phyloP scores from a whole-genome alignment of 106 monocot genomes.

The Triglochin maritima region DNA sequence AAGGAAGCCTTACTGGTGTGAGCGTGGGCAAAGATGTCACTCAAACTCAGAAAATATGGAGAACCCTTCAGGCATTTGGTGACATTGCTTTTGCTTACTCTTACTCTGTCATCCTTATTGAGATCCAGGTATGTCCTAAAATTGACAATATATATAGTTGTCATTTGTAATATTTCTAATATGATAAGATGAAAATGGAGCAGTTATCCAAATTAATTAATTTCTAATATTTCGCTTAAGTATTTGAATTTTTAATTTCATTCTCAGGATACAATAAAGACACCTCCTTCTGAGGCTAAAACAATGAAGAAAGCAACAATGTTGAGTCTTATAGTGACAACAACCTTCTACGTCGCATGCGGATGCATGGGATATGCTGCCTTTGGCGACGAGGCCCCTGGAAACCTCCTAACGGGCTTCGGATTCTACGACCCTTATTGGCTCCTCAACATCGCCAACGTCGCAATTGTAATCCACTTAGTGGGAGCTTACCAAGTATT shows the following conservation, averaged over 20 bases:
- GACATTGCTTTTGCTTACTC: conserved; percentile 57
- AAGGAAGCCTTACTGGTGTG: conserved; percentile 29
- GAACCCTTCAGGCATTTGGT: conserved; percentile 30
- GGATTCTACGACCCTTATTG: conserved; percentile 53
- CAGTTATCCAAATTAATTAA: no score
- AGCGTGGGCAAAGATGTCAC: conserved; percentile 20
- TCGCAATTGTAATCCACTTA: conserved; percentile 40
- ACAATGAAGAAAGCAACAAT: conserved; percentile 46
- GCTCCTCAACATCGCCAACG: conserved; percentile 50
- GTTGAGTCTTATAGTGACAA: conserved; percentile 30
- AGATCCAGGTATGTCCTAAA: conserved; percentile 1
- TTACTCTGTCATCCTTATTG: conserved; percentile 26
- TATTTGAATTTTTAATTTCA: background rate
- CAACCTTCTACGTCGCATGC: conserved; percentile 40
- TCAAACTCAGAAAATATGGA: conserved; percentile 9
- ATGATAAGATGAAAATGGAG: no score
- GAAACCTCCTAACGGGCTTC: conserved; percentile 46
- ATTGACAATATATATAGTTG: background rate
- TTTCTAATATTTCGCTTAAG: no score
- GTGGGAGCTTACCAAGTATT: conserved; percentile 51
- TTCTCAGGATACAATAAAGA: conserved; percentile 35
- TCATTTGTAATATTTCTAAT: no score
- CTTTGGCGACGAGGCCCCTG: conserved; percentile 42
- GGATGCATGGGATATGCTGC: conserved; percentile 58
- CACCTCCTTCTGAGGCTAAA: conserved; percentile 44